A percentile compares a stretch with the other conserved stretches of the same genome.
These are phyloP conservation scores for Cladosporium sp. DNA, from an alignment of 2,329 filamentous ascomycete genomes.

Conservation along the genomic window DNA sequence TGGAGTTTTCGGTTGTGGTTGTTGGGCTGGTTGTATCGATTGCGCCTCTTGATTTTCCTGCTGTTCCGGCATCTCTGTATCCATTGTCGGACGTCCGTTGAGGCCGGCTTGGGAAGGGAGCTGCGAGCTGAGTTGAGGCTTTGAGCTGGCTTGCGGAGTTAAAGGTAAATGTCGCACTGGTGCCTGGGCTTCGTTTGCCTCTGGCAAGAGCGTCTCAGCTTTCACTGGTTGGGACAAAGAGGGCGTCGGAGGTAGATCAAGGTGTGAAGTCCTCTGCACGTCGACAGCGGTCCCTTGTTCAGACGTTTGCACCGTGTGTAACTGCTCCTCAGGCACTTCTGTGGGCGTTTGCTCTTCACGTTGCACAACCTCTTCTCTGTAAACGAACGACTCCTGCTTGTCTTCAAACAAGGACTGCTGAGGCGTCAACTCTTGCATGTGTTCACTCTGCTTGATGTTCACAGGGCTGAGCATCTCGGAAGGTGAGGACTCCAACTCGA, in stretches of 20 bases:
- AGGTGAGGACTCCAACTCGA: slow-evolving; percentile 14
- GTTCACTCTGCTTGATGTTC: neutral
- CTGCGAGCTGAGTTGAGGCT: neutral
- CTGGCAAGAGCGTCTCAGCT: neutral
- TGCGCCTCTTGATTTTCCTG: slow-evolving; percentile 11
- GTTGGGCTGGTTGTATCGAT: neutral
- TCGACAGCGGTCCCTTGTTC: too few species aligned
- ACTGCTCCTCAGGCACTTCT: too few species aligned
- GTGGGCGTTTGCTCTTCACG: too few species aligned
- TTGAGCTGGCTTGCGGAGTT: neutral
- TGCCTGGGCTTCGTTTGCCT: neutral
- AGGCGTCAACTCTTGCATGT: neutral
- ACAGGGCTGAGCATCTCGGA: neutral
- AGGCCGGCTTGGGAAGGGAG: neutral
- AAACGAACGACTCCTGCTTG: too few species aligned
- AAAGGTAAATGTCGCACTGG: slow-evolving; percentile 11
- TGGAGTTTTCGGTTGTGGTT: slow-evolving; percentile 13
- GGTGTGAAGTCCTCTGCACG: neutral
- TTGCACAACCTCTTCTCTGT: too few species aligned
- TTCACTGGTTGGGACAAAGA: neutral
- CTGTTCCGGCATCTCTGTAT: neutral
- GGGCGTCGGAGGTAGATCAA: neutral
- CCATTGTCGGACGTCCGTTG: neutral
- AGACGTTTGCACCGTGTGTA: too few species aligned
- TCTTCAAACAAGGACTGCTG: neutral